Evolutionary conservation across 208 protist genomes (phyloP), one percentile per base, ranked within the genome.

Genomic region (Crithidia brevicula): DNA sequence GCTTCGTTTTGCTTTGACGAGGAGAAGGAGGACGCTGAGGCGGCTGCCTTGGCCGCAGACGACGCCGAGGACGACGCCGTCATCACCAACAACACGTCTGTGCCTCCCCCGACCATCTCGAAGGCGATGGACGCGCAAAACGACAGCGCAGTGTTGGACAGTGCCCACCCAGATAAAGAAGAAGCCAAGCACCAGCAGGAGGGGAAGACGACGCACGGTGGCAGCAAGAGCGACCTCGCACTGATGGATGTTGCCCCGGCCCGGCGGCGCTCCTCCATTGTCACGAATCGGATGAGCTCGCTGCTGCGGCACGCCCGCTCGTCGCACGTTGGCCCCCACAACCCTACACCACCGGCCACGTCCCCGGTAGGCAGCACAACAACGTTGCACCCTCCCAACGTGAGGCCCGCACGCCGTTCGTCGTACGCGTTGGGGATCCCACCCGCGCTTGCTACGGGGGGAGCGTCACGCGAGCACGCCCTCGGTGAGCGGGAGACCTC

Each of bases 1-100:
- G 64, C 64, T 11, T 43, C 63, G 3, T 77, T 72, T 27, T 36
- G 30, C 27, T 77, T 77, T 38, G 20, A 18, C 28, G 50, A 57
- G 8, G 51, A 53, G 18, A 38, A 42, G 11, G 49, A 34, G 0
- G 25, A 23, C 4, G 4, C 18, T 10, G 23, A 25, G 33, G 27
- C 50, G 16, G 16, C 20, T 16, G 28, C 33, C 8, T 11, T 10
- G 23, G 22, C 23, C 30, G 33, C 30, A 10, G 20, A 22, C 3
- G 43, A 50, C 4, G n/a, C 11, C 4, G 23, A 28, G 6, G 46
- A 54, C 43, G 46, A 10, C 20, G 31, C 25, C 5, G 50, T n/a
- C n/a, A n/a, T n/a, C n/a, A n/a, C n/a, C n/a, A n/a, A n/a, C n/a
- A n/a, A n/a, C n/a, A n/a, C n/a, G n/a, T n/a, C n/a, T n/a, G n/a